These are phyloP conservation scores for Senna siamea DNA, from an alignment of 306 rosid genomes.

Conservation along the genomic window DNA sequence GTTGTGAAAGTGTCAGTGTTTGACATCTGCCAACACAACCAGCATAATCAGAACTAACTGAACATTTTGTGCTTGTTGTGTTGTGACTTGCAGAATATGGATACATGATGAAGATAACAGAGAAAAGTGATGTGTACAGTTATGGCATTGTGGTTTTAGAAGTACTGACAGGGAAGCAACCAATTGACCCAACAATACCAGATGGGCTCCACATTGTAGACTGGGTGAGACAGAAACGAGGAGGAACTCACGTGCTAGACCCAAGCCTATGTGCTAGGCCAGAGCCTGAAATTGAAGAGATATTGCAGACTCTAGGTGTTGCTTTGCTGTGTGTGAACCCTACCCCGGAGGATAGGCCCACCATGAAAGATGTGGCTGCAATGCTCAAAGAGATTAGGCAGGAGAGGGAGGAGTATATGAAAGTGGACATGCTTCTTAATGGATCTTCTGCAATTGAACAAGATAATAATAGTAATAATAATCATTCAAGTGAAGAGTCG, in stretches of 20 bases:
- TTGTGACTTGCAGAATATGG: slow-evolving; percentile 69
- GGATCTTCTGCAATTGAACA: slow-evolving; percentile 48
- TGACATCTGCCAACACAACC: no score
- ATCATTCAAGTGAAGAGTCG: slow-evolving; percentile 32
- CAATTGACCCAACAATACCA: slow-evolving; percentile 89
- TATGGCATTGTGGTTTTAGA: slow-evolving; percentile 80
- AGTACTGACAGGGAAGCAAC: slow-evolving; percentile 84
- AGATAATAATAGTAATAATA: slow-evolving; percentile 36
- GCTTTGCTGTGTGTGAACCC: slow-evolving; percentile 81
- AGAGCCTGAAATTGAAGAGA: slow-evolving; percentile 65
- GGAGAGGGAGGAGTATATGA: slow-evolving; percentile 57
- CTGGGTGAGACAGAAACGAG: slow-evolving; percentile 74
- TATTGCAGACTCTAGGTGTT: slow-evolving; percentile 82
- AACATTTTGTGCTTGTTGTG: slow-evolving; percentile 3
- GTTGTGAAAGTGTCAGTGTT: no score
- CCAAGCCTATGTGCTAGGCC: slow-evolving; percentile 58
- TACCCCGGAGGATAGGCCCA: slow-evolving; percentile 71
- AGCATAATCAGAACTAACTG: neutral
- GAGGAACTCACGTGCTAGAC: slow-evolving; percentile 59
- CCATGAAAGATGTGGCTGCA: slow-evolving; percentile 87
- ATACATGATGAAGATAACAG: slow-evolving; percentile 88
- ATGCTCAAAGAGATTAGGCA: slow-evolving; percentile 78
- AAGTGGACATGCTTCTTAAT: slow-evolving; percentile 54
- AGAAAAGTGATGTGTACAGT: slow-evolving; percentile 92
- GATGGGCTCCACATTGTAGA: slow-evolving; percentile 89